Evolutionary conservation across 805 yeast species (phyloP), one percentile per base, ranked within the genome.

Genomic region (Wickerhamiella azyma): DNA sequence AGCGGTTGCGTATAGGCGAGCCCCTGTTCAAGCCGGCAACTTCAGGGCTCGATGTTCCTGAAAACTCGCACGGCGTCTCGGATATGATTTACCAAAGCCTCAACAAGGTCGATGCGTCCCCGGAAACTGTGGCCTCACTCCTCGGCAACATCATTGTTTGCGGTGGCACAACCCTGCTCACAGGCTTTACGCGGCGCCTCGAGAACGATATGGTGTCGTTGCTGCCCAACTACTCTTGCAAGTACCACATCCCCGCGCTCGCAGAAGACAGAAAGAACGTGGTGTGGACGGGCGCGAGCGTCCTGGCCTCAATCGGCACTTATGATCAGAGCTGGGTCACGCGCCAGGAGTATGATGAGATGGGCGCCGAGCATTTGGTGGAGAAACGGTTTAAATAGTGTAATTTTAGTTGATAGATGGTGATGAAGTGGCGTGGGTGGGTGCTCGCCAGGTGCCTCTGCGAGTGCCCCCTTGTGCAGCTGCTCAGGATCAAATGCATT

Each of bases 251-350:
- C 2, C 74, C 79, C 9, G 94, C 94, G 16, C 52, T 52, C 46
- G 47, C 79, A 2, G 70, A 70, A 48, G 95, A 85, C 62, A 72
- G 95, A 58, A 75, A 75, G 50, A 80, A 75, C 59, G 85, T 85
- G 49, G 71, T 86, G 11, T 88, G 96, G 95, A 72, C 88, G 39
- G 96, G 96, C 41, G 96, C 95, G 3, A 79, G 89, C 53, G 85
- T 88, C 29, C 67, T 88, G 48, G 78, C 94, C 7, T 79, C 92
- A 49, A 69, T 88, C 54, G 95, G 95, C 35, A 83, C 94, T 9
- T 86, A 85, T 70, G 96, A 88, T 62, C 95, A 85, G 63, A 81
- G 86, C 65, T 88, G 96, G 95, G 94, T 86, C 14, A 82, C 88
- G 38, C 80, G 77, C 59, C 76, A 74, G 54, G 96, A 88, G 64